Conservation (phyloP, 345 rosid species). For the Luvunga scandens region DNA sequence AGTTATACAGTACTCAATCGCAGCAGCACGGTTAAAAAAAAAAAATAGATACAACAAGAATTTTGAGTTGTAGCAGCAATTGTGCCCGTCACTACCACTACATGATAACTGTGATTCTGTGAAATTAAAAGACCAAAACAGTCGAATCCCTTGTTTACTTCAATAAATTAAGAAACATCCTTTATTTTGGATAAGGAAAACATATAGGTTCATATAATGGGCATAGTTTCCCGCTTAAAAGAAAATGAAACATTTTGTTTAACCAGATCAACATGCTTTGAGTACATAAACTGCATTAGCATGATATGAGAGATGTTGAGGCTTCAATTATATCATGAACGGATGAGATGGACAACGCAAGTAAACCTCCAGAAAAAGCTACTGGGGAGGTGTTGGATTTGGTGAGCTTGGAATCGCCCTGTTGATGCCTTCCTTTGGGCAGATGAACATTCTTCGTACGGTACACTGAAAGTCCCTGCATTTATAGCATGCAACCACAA, state of each 20-base stretch:
- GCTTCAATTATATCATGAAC: neutral
- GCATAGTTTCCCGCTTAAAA: neutral
- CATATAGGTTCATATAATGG: neutral
- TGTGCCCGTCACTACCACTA: neutral
- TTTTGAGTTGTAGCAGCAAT: neutral
- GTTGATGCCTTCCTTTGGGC: slow-evolving; percentile 28
- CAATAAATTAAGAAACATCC: neutral
- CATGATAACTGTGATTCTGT: too few species aligned
- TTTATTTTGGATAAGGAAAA: neutral
- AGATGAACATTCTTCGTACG: slow-evolving; percentile 36
- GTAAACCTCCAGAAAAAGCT: slow-evolving; percentile 8
- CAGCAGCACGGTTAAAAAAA: too few species aligned
- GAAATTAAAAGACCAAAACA: neutral
- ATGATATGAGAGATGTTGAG: neutral
- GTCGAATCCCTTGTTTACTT: neutral
- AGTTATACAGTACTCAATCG: too few species aligned
- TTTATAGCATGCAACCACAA: neutral
- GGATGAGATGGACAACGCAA: neutral
- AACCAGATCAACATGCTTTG: neutral
- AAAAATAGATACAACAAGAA: neutral
- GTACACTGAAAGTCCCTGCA: slow-evolving; percentile 36
- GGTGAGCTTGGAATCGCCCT: slow-evolving; percentile 24
- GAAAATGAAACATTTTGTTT: neutral
- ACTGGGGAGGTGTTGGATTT: slow-evolving; percentile 10
- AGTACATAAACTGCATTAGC: neutral